Base-by-base conservation (phyloP, 768 basidiomycete species). In the Psilocybe cubensis region DNA sequence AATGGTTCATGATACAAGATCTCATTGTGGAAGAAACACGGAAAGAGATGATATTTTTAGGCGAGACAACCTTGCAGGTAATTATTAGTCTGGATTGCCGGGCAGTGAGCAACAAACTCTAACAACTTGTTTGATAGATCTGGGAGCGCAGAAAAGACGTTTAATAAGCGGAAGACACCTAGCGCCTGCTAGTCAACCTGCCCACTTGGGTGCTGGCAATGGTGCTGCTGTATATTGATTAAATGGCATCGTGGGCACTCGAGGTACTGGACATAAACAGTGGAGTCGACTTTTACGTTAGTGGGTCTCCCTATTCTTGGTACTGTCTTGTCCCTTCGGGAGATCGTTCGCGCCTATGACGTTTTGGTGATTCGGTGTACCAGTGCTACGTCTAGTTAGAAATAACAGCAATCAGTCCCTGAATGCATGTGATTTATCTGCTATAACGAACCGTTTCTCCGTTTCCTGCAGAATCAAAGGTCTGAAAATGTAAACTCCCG, bases 1-100 rank as follows among this genome's bases (percentile, higher is more conserved):
- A 90, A 69, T 98, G 97, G 97, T 91, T 92, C 71, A 88, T 94
- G 77, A 89, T 98, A 48, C 94, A 98, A 73, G 96, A 99, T 76
- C 79, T 99, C 56, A 91, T 96, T 59, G 96, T 99, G 9, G 91
- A 94, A 70, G 96, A 98, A 68, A 91, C 93, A n/a, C 80, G 94
- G 57, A 94, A 92, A 72, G 94, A 97, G 69, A 95, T 99, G 93
- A 96, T 99, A 52, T 95, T 97, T 70, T 77, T 99, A 31, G 96
- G 96, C 24, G 97, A 98, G 72, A 93, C 91, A n/a, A 89, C 96
- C 28, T 76, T 99, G 49, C 97, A 99, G 83, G 95, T 95, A 59
- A 57, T 66, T 56, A 25, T 33, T n/a, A 53, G 17, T 59, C 24
- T 49, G 25, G 18, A 54, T 52, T 20, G 33, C 21, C 27, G 20